phyloP scores from a whole-genome alignment of 2,329 filamentous ascomycete genomes.

The Pseudocercospora fijiensis region DNA sequence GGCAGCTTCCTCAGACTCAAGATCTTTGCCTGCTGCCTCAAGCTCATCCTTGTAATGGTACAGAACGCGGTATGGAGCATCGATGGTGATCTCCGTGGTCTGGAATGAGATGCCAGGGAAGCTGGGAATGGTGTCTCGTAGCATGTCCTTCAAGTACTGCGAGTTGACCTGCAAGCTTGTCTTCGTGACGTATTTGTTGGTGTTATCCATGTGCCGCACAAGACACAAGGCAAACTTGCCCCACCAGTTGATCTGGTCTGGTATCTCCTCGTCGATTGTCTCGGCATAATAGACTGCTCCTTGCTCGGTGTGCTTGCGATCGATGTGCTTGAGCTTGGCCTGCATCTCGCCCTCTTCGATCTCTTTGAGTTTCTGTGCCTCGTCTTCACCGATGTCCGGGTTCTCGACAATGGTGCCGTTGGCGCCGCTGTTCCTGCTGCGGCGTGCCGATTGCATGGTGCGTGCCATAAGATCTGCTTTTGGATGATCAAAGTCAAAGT shows the following conservation, averaged over 20 bases:
- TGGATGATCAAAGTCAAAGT: neutral
- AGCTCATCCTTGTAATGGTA: conserved; percentile 35
- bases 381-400: conserved; percentile 28
- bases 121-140: conserved; percentile 28
- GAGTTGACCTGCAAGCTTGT: conserved; percentile 33
- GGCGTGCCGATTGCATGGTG: conserved; percentile 25
- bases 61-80: conserved; percentile 32
- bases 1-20: conserved; percentile 33
- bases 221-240: conserved; percentile 29
- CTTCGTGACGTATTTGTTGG: conserved; percentile 26
- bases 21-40: conserved; percentile 23
- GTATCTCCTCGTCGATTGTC: conserved; percentile 32
- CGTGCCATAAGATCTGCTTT: conserved; percentile 19
- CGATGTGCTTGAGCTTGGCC: conserved; percentile 30
- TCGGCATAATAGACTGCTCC: conserved; percentile 32
- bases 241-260: conserved; percentile 34
- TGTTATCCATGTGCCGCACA: conserved; percentile 21
- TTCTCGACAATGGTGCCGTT: conserved; percentile 22
- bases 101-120: conserved; percentile 35
- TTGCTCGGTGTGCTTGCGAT: conserved; percentile 33
- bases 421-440: conserved; percentile 4
- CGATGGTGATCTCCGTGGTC: conserved; percentile 34
- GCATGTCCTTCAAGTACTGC: conserved; percentile 34
- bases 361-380: conserved; percentile 28
- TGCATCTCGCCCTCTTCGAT: conserved; percentile 34